Percentiles rank a stretch among this genome's conserved stretches.
Conservation (phyloP, 441 rosid genomes). For the Syzygium malaccense region DNA sequence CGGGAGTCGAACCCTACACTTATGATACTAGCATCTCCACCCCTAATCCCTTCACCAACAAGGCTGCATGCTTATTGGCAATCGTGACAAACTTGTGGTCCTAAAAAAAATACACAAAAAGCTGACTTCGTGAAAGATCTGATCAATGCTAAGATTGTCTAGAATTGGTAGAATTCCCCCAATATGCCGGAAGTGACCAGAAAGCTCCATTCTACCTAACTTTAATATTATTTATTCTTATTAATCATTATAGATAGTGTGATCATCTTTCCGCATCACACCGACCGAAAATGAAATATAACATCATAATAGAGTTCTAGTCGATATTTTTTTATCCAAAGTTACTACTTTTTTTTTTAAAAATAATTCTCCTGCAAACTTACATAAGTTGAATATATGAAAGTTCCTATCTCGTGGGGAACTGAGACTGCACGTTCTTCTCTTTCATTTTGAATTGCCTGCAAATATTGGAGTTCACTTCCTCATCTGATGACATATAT, state of each 20-base stretch:
- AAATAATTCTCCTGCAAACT: background rate
- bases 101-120: background rate
- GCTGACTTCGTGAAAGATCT: background rate
- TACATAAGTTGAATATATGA: background rate
- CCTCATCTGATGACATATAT: background rate
- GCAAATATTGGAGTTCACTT: background rate
- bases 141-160: background rate
- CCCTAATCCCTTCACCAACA: too few species aligned
- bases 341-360: background rate
- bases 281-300: background rate
- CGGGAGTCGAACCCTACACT: too few species aligned
- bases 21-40: too few species aligned
- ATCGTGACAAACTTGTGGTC: background rate
- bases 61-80: too few species aligned
- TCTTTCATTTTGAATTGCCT: background rate
- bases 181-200: background rate
- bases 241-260: background rate
- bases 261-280: background rate
- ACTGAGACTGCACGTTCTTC: background rate
- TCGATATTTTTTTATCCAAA: background rate
- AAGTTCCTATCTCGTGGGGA: background rate
- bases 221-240: background rate
- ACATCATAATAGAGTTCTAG: background rate
- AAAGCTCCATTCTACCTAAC: background rate
- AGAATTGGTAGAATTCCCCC: background rate